Evolutionary conservation across 2,329 filamentous ascomycete genomes (phyloP), one percentile per base, ranked within the genome.

Genomic region (Camillea tinctor): DNA sequence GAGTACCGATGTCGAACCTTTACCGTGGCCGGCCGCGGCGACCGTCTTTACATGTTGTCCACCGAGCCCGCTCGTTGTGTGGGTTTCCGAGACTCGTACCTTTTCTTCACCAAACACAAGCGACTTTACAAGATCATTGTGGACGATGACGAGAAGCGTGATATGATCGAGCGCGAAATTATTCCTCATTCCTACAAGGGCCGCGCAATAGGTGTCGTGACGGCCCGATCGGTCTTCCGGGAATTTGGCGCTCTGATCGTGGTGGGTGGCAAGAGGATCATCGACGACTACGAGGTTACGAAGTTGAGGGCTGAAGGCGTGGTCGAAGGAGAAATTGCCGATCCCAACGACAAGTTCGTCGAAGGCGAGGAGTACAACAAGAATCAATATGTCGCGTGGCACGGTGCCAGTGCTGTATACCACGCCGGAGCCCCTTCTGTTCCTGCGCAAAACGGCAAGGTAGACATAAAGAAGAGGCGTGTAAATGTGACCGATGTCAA

Each of bases 141-240:
- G 59, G 93, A 93, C 69, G 95, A 99, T 66, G 90, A 95, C n/a
- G 94, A 96, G 77, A 99, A 99, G 80, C 88, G 90, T 62, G 93
- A 98, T 76, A 85, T 99, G 80, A 99, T 99, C 72, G 92, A 96
- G 68, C 88, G 95, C 62, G 91, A 96, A 5, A 90, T 99, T 72
- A 97, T 99, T 64, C 95, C 95, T 1, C 95, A 97, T 79, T 97
- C 93, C 24, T 99, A 99, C 86, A 99, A 98, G 76, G 95, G 95
- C 61, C 91, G 95, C 56, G 92, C 94, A 4, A 99, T 99, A 74
- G 95, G 95, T 74, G 93, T 99, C 24, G 93, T 97, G 52, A 97
- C 95, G 17, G 95, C 95, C 54, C 89, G 95, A 52, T 98, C 95
- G 1, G 95, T 99, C 17, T 99, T 98, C 75, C 87, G 95, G 60